These are phyloP conservation scores for Naganishia vaughanmartiniae DNA, from an alignment of 768 basidiomycete species.

Conservation along the genomic window DNA sequence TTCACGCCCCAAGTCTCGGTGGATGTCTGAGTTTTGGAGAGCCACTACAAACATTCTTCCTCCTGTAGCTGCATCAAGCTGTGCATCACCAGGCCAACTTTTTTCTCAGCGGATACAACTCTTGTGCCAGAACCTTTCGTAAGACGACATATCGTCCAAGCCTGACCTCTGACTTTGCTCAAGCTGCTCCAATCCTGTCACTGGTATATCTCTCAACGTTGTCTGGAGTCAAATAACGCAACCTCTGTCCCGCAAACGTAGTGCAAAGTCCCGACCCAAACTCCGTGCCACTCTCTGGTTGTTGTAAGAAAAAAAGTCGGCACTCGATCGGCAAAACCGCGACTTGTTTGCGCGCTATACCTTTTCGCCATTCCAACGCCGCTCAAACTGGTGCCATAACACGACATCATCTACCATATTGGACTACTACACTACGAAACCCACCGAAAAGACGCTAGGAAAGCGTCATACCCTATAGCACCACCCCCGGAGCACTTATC, in stretches of 20 bases:
- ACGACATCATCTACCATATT: not conserved
- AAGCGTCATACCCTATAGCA: not conserved
- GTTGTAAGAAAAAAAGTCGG: not conserved
- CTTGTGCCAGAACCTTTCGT: not conserved
- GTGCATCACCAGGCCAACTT: not conserved
- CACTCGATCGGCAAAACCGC: not conserved
- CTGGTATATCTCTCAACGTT: not conserved
- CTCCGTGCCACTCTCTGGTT: too few species aligned
- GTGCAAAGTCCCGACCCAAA: too few species aligned
- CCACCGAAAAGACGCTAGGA: slow-evolving; percentile 9
- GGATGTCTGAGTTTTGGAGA: not conserved
- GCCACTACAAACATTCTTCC: not conserved
- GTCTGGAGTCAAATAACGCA: not conserved
- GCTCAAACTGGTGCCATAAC: slow-evolving; percentile 18
- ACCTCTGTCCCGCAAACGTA: not conserved
- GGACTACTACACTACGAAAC: not conserved
- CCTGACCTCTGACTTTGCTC: not conserved
- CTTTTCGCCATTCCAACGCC: slow-evolving; percentile 21
- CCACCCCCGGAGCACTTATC: not conserved
- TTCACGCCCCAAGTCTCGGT: not conserved
- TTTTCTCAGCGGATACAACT: not conserved
- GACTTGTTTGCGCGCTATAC: slow-evolving; percentile 3
- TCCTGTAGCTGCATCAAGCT: too few species aligned
- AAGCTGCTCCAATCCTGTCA: not conserved
- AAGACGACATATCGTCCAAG: not conserved